A percentile compares a stretch with the other conserved stretches of the same genome.
These are phyloP conservation scores for Ascocoryne sarcoides DNA, from an alignment of 2,329 filamentous ascomycete species.

Conservation along the genomic window DNA sequence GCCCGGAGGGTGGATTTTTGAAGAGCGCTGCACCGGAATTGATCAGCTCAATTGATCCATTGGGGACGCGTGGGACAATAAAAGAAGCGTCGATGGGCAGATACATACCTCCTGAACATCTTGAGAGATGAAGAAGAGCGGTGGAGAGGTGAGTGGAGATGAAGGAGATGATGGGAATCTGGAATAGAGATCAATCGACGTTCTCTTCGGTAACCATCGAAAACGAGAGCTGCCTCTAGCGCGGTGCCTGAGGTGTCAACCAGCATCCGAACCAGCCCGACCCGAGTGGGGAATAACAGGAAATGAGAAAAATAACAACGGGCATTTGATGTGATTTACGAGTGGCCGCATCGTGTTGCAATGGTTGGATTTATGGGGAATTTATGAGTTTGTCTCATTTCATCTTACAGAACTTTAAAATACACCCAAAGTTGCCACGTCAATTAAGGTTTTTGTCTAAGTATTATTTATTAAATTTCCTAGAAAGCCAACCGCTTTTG, in stretches of 20 bases:
- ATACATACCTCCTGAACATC: conserved; percentile 76
- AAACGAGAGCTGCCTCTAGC: not conserved
- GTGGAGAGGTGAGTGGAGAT: conserved; percentile 51
- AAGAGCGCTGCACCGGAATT: conserved; percentile 48
- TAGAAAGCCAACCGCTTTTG: too few species aligned
- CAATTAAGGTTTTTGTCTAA: too few species aligned
- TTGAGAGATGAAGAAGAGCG: conserved; percentile 61
- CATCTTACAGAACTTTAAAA: too few species aligned
- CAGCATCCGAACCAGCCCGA: not conserved
- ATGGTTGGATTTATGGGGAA: too few species aligned
- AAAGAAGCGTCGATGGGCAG: conserved; percentile 22
- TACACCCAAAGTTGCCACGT: too few species aligned
- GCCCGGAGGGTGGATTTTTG: conserved; percentile 53
- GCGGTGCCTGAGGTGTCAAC: not conserved
- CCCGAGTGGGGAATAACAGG: not conserved
- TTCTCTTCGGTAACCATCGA: not conserved
- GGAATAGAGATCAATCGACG: not conserved
- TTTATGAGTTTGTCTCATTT: too few species aligned
- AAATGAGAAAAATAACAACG: not conserved
- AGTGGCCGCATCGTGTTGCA: too few species aligned
- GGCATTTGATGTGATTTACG: not conserved
- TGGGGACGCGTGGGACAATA: conserved; percentile 8
- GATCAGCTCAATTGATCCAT: conserved; percentile 41
- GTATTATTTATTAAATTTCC: too few species aligned
- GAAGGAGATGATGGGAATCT: conserved; percentile 12